Base-by-base conservation (phyloP, 176 grass and related monocot genomes). In the Urochloa ruziziensis region DNA sequence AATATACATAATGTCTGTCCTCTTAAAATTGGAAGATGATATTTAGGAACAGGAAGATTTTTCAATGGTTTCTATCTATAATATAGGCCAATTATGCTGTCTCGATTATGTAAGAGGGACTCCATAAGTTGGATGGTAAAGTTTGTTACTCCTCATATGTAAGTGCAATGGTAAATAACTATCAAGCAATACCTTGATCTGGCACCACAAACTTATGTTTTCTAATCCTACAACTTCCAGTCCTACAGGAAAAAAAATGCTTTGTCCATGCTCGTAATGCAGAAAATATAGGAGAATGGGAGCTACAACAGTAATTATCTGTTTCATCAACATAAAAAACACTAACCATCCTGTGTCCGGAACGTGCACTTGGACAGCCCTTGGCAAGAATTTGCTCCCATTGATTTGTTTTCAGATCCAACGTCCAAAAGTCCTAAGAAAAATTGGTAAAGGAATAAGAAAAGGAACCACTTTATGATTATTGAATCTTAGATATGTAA, bases 351-450 rank as follows among this genome's bases (percentile, higher is more conserved):
- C 93, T 87, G 75, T 98, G 96, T 63, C 96, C 95, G 58, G 96
- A 98, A 62, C 96, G 92, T 84, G 96, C 96, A 93, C 88, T 98
- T 79, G 96, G 96, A 71, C 91, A 98, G n/a, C 92, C 86, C 85
- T 98, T 98, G 52, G 90, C 74, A 86, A 91, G 85, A 63, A 95
- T 79, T 89, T 98, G 96, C 79, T 93, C 96, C 96, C 96, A 95
- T 63, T 95, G 96, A 86, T 98, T 98, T 83, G 92, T 98, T 88
- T 98, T 98, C 46, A 95, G 63, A 93, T 95, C 91, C 52, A 95
- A 70, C 25, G 84, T 88, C 96, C 96, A 98, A 84, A 98, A 95
- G 68, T 98, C 96, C 96, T 98, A 54, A 46, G 51, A 33, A 61
- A 85, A 90, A 86, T 57, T 7, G 86, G 25, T 43, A 24, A 19